These are phyloP conservation scores for Melampsora americana DNA, from an alignment of 1,284 basidiomycete genomes.

Conservation along the genomic window DNA sequence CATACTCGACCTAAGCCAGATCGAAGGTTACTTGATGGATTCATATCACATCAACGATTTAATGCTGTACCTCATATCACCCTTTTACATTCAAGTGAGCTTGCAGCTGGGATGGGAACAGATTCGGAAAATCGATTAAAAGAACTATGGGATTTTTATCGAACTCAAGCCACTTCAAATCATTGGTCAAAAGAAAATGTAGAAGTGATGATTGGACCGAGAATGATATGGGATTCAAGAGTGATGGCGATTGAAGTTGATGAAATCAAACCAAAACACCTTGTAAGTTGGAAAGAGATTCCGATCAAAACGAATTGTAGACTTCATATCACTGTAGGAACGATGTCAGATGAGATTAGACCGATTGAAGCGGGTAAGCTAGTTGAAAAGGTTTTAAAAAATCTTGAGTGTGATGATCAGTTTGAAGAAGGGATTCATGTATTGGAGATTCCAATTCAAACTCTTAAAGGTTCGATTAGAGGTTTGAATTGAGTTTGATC, in stretches of 20 bases:
- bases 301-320: conserved; percentile 60
- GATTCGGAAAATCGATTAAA: background rate
- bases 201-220: conserved; percentile 58
- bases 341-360: conserved; percentile 59
- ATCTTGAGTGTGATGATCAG: background rate
- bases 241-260: conserved; percentile 67
- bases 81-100: conserved; percentile 25
- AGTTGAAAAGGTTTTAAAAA: background rate
- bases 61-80: conserved; percentile 20
- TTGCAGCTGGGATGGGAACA: conserved; percentile 46
- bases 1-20: background rate
- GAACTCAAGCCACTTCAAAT: conserved; percentile 57
- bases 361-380: conserved; percentile 64
- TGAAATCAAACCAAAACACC: conserved; percentile 16
- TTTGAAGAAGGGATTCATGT: background rate
- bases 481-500: too few relatives aligned
- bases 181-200: conserved; percentile 64
- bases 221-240: conserved; percentile 71
- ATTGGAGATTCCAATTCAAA: too few relatives aligned
- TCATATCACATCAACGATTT: conserved; percentile 10
- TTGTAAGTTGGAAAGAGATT: too few relatives aligned
- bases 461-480: too few relatives aligned
- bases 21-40: background rate
- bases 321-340: conserved; percentile 88
- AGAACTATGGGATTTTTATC: conserved; percentile 68